Evolutionary conservation across 1,139 yeast species (phyloP), one percentile per base, ranked within the genome.

Genomic region (Kazachstania sp.): DNA sequence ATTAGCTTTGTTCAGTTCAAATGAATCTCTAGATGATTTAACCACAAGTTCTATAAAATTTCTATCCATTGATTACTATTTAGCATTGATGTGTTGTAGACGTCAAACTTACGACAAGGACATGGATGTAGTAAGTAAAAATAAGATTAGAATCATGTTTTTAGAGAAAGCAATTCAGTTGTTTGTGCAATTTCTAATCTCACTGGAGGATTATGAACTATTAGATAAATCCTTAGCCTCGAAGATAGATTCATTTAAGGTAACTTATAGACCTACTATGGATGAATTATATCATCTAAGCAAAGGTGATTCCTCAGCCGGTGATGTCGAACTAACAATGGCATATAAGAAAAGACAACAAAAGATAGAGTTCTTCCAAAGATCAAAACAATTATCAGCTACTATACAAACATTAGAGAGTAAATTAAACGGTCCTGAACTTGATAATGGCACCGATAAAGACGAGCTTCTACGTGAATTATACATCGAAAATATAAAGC

Each of bases 301-400:
- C 9, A 11, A 23, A 6, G 37, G 32, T 3, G 30, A 19, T 6
- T 9, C 31, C 8, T 9, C 19, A 3, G 2, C 47, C n/a, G 44
- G 52, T 32, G 37, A 47, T 16, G 54, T 54, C 26, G 66, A 62
- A 40, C 26, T 60, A 15, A 48, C 54, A 2, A 77, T 77, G 49
- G 79, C 94, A 0, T 72, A 76, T 18, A 63, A 69, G 28, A 74
- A 77, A 54, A 71, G 96, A 53, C 81, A 81, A 23, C 83, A 78
- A 46, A 90, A 88, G 63, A 86, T 90, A 49, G 83, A 77, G 23
- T 75, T 78, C 55, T 84, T 73, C 63, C 82, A 77, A 59, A 63
- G 71, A 28, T 88, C 82, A 54, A 80, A 77, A 58, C 74, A 73
- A 35, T 66, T 86, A 46, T 68, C 65, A n/a, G 60, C 54, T 2